These are phyloP conservation scores for Incumbomyces delicatus DNA, from an alignment of 2,329 filamentous ascomycete genomes.

Conservation along the genomic window DNA sequence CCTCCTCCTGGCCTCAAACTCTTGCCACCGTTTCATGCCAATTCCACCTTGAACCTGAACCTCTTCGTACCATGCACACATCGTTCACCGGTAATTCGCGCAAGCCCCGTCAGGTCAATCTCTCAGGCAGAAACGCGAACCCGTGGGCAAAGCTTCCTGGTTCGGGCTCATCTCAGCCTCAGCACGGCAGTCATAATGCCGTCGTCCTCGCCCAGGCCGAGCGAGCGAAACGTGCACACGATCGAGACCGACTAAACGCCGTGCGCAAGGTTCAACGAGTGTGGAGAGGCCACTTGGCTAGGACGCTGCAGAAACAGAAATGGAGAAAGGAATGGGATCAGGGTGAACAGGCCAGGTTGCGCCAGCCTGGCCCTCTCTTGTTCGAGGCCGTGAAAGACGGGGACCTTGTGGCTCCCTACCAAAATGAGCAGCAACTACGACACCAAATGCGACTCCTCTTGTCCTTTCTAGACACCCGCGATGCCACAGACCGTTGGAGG, in stretches of 20 bases:
- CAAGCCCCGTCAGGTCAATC: slow-evolving; percentile 82
- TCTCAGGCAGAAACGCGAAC: slow-evolving; percentile 71
- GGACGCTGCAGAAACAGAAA: slow-evolving; percentile 47
- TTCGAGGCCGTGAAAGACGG: slow-evolving; percentile 23
- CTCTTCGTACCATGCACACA: slow-evolving; percentile 60
- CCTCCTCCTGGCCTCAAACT: neutral
- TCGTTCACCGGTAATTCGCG: slow-evolving; percentile 84
- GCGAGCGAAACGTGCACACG: slow-evolving; percentile 66
- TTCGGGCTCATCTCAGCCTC: slow-evolving; percentile 23
- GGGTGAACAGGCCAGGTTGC: slow-evolving; percentile 34
- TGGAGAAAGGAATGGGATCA: slow-evolving; percentile 56
- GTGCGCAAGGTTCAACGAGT: slow-evolving; percentile 63
- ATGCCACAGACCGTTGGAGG: slow-evolving; percentile 5
- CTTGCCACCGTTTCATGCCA: neutral
- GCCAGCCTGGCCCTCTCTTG: neutral
- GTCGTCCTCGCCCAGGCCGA: slow-evolving; percentile 82
- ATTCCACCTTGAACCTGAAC: neutral
- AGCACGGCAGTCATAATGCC: slow-evolving; percentile 39
- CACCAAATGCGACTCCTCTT: slow-evolving; percentile 55
- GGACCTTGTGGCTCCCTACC: slow-evolving; percentile 24
- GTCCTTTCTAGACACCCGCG: slow-evolving; percentile 47
- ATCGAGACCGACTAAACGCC: slow-evolving; percentile 67
- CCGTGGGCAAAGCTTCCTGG: slow-evolving; percentile 58
- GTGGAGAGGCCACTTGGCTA: slow-evolving; percentile 68
- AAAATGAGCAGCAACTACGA: slow-evolving; percentile 31